Evolutionary conservation across 345 rosid species (phyloP), one percentile per base, ranked within the genome.

Genomic region (Ceriops tagal): DNA sequence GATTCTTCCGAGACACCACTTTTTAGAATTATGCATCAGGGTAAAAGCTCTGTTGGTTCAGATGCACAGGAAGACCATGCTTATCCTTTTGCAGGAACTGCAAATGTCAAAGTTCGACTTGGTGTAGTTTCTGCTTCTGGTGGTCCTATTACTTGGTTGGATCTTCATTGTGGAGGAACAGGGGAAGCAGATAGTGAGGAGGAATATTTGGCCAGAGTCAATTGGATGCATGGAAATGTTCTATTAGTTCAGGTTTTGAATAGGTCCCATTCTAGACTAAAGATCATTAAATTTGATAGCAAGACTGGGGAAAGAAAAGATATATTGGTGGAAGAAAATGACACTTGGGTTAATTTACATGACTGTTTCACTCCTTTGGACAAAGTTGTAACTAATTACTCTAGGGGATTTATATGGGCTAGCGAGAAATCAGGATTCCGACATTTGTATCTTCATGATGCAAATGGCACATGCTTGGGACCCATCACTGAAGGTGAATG

Each of bases 1-100:
- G 90, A 93, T 87, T 83, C 88, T 71, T 88, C 90, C 21, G 78
- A 77, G 26, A 78, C 89, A 58, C 97, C 97, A 53, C 84, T 79
- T 62, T 95, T 81, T 73, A 87, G 99, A 87, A 95, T 95, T 67
- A 87, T 95, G 99, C 99, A 95, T 78, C 99, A 88, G 71, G 96
- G 99, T 3, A 89, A 89, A 80, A 82, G 82, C 74, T 81, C 84
- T 22, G 96, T 91, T 58, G 93, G 96, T 76, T 62, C 73, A 49
- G 92, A 93, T 47, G 89, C 96, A 46, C 87, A 88, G 76, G 96
- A 93, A 83, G 99, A 93, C 67, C 97, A 93, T 78, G 89, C 96
- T 60, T 91, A 93, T 73, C 99, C 99, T 58, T 93, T 93, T 63
- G 85, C 92, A n/a, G 99, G 99, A 76, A 87, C 95, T 81, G 82